A percentile compares a stretch with the other conserved stretches of the same genome.
Conservation (phyloP, 2,329 filamentous ascomycete genomes). For the Pyrenophora teres region DNA sequence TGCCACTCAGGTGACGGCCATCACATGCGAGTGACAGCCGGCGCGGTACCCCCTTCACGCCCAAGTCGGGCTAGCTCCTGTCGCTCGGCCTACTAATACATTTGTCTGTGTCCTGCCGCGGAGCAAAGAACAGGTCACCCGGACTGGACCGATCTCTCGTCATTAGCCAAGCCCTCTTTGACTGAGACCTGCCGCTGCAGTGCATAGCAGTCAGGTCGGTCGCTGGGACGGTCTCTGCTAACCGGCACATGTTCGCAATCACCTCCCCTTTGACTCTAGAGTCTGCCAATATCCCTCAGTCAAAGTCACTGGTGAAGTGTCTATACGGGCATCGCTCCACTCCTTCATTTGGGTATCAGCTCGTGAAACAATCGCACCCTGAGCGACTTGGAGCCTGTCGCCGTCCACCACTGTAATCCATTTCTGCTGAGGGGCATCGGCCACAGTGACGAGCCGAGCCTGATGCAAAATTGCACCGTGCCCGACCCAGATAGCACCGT, state of each 20-base stretch:
- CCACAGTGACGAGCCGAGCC: not conserved
- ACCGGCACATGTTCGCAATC: constrained; percentile 10
- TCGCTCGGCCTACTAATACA: constrained; percentile 1
- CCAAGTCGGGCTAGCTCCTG: constrained; percentile 2
- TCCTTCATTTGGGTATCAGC: constrained; percentile 14
- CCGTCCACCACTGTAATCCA: constrained; percentile 2
- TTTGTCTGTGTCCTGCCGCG: constrained; percentile 5
- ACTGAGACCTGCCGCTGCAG: constrained; percentile 21
- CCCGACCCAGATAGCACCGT: constrained; percentile 9
- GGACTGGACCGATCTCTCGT: constrained; percentile 5
- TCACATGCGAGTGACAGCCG: constrained; percentile 19
- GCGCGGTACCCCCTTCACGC: constrained; percentile 6
- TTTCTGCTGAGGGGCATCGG: not conserved
- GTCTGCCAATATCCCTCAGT: constrained; percentile 2
- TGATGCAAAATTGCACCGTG: constrained; percentile 15
- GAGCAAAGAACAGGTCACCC: constrained; percentile 3
- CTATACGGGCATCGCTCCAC: constrained; percentile 7
- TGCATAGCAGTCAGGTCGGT: constrained; percentile 12
- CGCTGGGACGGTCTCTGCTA: constrained; percentile 8
- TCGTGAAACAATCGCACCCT: constrained; percentile 2
- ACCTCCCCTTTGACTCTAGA: constrained; percentile 6
- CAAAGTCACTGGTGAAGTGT: not conserved
- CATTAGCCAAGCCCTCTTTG: constrained; percentile 7
- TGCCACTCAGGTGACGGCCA: constrained; percentile 22
- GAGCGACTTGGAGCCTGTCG: constrained; percentile 1